Percentiles rank a stretch among this genome's conserved stretches.
Evolutionary conservation across 441 rosid genomes (phyloP).

Genomic region (Populus hybrid): DNA sequence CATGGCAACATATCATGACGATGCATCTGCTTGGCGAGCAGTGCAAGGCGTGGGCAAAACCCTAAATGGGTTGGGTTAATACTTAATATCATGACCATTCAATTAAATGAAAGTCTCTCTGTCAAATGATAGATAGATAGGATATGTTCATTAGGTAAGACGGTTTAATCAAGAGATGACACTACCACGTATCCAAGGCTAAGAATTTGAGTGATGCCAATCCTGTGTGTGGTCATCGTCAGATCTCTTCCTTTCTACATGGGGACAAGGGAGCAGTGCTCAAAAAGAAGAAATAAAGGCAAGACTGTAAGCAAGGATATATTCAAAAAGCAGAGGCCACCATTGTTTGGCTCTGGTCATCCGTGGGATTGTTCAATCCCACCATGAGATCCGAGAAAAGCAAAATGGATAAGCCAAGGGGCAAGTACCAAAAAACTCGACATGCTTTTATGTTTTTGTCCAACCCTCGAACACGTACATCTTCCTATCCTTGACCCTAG

Average conservation of each 20-base stretch:
- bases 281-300: conserved; percentile 14
- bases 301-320: not conserved
- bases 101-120: conserved; percentile 30
- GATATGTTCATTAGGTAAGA: conserved; percentile 41
- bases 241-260: conserved; percentile 7
- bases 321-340: conserved; percentile 31
- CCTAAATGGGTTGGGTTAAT: conserved; percentile 2
- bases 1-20: not conserved
- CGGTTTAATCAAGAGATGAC: conserved; percentile 32
- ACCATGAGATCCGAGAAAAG: not conserved
- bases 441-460: not conserved
- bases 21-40: too few relatives aligned
- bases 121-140: conserved; percentile 41
- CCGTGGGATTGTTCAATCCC: conserved; percentile 1
- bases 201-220: conserved; percentile 17
- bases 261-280: conserved; percentile 31
- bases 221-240: conserved; percentile 39
- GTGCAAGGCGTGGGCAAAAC: not conserved
- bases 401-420: conserved; percentile 21
- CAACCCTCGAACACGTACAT: not conserved
- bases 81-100: conserved; percentile 39
- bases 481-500: not conserved
- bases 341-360: conserved; percentile 9
- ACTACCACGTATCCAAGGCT: conserved; percentile 16
- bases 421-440: not conserved